phyloP scores from a whole-genome alignment of 2,329 filamentous ascomycete genomes.

The Tetracladium maxilliforme region DNA sequence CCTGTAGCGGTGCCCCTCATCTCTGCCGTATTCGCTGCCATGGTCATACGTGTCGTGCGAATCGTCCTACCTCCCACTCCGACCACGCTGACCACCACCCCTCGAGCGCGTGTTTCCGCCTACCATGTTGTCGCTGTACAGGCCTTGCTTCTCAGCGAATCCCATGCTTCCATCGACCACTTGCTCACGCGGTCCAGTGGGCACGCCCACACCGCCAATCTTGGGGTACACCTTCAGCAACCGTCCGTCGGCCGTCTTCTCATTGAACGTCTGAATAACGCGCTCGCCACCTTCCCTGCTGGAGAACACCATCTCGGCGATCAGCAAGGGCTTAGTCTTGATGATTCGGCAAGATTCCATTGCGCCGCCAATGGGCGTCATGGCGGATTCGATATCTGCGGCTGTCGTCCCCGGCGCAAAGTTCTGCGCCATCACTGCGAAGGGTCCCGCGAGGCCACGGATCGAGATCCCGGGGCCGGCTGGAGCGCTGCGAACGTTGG shows the following conservation, averaged over 20 bases:
- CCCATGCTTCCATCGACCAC: too few species aligned
- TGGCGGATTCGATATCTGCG: constrained; percentile 69
- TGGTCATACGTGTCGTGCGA: too few species aligned
- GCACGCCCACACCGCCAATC: constrained; percentile 18
- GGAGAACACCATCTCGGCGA: constrained; percentile 64
- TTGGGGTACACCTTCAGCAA: constrained; percentile 62
- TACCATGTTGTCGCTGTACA: constrained; percentile 16
- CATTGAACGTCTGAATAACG: constrained; percentile 64
- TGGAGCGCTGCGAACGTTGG: constrained; percentile 16
- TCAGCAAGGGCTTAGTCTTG: constrained; percentile 53
- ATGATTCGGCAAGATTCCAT: constrained; percentile 54
- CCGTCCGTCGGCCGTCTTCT: constrained; percentile 68
- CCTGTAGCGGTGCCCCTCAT: too few species aligned
- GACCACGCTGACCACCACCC: too few species aligned
- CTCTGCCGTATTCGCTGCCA: too few species aligned
- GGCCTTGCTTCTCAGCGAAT: too few species aligned
- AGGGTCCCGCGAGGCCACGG: constrained; percentile 58
- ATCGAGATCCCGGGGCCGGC: constrained; percentile 46
- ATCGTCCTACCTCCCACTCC: too few species aligned
- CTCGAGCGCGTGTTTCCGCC: too few species aligned
- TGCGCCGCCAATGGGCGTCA: constrained; percentile 59
- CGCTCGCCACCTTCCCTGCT: constrained; percentile 58
- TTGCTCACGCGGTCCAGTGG: constrained; percentile 1
- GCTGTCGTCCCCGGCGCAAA: constrained; percentile 71
- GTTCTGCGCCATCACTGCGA: constrained; percentile 62